Percentiles rank a stretch among this genome's conserved stretches.
phyloP scores from a whole-genome alignment of 2,329 filamentous ascomycete species.

The Calonectria pseudoreteaudii region DNA sequence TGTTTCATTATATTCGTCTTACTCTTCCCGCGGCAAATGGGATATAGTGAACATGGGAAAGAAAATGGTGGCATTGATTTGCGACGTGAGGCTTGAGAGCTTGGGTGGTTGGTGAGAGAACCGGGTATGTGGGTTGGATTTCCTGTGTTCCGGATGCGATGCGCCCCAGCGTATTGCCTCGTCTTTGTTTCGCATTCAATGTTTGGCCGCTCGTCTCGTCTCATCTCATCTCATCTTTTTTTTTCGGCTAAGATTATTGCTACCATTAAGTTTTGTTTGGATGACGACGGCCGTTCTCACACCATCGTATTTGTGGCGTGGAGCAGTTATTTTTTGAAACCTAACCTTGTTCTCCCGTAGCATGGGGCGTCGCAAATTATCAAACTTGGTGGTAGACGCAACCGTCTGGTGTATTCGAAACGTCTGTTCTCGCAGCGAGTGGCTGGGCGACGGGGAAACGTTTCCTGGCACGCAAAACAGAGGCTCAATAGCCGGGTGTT shows the following conservation, averaged over 20 bases:
- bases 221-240: neutral
- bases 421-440: neutral
- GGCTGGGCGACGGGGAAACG: neutral
- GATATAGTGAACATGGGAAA: neutral
- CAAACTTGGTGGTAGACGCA: neutral
- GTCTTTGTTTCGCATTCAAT: neutral
- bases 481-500: slow-evolving; percentile 7
- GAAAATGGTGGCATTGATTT: neutral
- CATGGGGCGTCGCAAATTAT: neutral
- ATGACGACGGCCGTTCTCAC: neutral
- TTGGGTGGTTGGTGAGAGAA: neutral
- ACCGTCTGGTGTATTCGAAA: slow-evolving; percentile 2
- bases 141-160: neutral
- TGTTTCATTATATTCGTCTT: neutral
- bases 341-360: neutral
- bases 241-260: neutral
- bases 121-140: neutral
- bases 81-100: neutral
- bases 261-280: neutral
- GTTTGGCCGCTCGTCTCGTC: neutral
- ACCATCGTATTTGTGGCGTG: neutral
- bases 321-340: neutral
- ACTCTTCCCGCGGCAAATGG: neutral
- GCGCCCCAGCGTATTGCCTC: neutral
- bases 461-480: neutral